phyloP scores from a whole-genome alignment of 495 filamentous ascomycete genomes.

The Alectoria sarmentosa region DNA sequence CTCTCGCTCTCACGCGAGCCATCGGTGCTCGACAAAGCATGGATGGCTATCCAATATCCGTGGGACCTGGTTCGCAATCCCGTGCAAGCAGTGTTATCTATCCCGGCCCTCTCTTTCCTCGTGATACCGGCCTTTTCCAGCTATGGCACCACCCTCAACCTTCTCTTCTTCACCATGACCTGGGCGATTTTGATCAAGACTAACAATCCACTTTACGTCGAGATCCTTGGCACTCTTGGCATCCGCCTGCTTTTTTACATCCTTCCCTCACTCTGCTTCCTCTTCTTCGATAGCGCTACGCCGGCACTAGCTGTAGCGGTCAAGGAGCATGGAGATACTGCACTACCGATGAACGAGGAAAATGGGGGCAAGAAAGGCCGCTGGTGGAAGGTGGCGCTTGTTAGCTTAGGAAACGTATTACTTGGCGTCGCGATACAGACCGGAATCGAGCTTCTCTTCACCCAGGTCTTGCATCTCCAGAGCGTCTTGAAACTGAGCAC shows the following conservation, averaged over 20 bases:
- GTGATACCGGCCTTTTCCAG: slow-evolving; percentile 46
- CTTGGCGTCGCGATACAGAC: slow-evolving; percentile 52
- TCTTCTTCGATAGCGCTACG: slow-evolving; percentile 61
- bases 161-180: slow-evolving; percentile 84
- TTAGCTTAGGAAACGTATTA: slow-evolving; percentile 49
- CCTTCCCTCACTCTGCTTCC: slow-evolving; percentile 64
- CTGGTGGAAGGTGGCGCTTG: slow-evolving; percentile 49
- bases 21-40: slow-evolving; percentile 25
- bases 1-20: slow-evolving; percentile 20
- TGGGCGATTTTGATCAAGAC: slow-evolving; percentile 80
- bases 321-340: slow-evolving; percentile 61
- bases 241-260: slow-evolving; percentile 68
- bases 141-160: slow-evolving; percentile 72
- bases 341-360: slow-evolving; percentile 53
- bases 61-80: slow-evolving; percentile 24
- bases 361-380: slow-evolving; percentile 35
- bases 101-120: slow-evolving; percentile 63
- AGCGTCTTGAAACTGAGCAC: slow-evolving; percentile 54
- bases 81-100: slow-evolving; percentile 59
- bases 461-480: slow-evolving; percentile 40
- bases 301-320: slow-evolving; percentile 59
- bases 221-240: slow-evolving; percentile 60
- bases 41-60: slow-evolving; percentile 20
- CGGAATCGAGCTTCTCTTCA: slow-evolving; percentile 49
- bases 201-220: slow-evolving; percentile 67